Conservation (phyloP, 129 eudicot species). For the Daucus carota region DNA sequence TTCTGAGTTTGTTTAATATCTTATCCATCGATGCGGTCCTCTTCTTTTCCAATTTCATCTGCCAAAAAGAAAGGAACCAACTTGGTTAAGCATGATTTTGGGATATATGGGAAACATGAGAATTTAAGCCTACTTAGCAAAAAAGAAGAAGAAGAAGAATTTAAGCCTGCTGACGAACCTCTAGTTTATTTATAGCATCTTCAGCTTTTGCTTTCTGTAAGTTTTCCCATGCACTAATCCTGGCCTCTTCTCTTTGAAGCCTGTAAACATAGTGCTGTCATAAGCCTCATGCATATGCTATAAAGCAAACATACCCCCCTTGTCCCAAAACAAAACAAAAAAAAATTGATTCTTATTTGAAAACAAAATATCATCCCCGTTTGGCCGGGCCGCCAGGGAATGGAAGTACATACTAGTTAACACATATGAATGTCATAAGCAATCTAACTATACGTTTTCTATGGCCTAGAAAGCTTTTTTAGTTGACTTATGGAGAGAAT, state of each 20-base stretch:
- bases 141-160: not conserved
- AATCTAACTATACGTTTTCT: not conserved
- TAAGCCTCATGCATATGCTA: not conserved
- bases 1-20: conserved; percentile 63
- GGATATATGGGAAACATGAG: not conserved
- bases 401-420: not conserved
- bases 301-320: not conserved
- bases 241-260: conserved; percentile 80
- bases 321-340: too few relatives aligned
- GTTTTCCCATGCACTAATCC: conserved; percentile 90
- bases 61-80: not conserved
- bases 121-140: not conserved
- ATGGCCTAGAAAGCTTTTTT: not conserved
- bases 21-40: conserved; percentile 73
- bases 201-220: conserved; percentile 95
- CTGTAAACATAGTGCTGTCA: conserved; percentile 26
- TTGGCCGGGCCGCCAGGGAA: not conserved
- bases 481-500: not conserved
- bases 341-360: not conserved
- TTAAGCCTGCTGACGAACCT: conserved; percentile 38
- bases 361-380: not conserved
- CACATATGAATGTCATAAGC: not conserved
- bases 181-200: conserved; percentile 73
- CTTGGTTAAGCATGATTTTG: not conserved
- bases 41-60: conserved; percentile 90